Conservation (phyloP, 1,139 yeast species). For the Hyphopichia khmerensis region DNA sequence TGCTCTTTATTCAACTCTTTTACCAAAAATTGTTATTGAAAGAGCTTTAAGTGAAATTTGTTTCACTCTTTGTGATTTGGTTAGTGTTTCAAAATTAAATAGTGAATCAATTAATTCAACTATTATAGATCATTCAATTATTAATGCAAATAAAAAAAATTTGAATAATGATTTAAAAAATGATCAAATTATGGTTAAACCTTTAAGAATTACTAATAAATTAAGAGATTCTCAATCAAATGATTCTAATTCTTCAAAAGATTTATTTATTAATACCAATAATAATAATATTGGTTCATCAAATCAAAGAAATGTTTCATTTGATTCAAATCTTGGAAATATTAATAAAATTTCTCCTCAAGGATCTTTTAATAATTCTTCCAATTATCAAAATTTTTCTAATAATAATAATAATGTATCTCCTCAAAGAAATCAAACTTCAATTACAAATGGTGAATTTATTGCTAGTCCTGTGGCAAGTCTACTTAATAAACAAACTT, state of each 20-base stretch:
- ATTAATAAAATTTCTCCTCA: background rate
- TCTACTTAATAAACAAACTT: background rate
- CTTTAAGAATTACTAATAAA: conserved; percentile 57
- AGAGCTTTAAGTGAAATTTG: conserved; percentile 77
- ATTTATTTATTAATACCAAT: too few species aligned
- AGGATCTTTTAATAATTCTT: too few species aligned
- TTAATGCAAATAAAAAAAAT: background rate
- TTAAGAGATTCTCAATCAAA: conserved; percentile 16
- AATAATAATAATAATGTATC: background rate
- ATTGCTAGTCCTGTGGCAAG: conserved; percentile 1
- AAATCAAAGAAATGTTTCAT: too few species aligned
- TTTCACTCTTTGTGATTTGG: conserved; percentile 70
- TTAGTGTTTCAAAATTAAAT: conserved; percentile 53
- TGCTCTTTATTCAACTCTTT: conserved; percentile 57
- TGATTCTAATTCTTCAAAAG: too few species aligned
- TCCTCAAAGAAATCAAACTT: background rate
- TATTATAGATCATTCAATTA: conserved; percentile 6
- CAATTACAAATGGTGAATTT: background rate
- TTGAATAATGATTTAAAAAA: background rate
- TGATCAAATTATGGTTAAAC: conserved; percentile 50
- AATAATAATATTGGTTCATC: too few species aligned
- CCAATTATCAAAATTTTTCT: too few species aligned
- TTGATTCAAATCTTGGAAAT: background rate
- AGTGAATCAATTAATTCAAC: conserved; percentile 17
- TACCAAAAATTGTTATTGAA: conserved; percentile 75